Conservation (phyloP, 371 early-diverging fungal species). For the Blakeslea trispora region DNA sequence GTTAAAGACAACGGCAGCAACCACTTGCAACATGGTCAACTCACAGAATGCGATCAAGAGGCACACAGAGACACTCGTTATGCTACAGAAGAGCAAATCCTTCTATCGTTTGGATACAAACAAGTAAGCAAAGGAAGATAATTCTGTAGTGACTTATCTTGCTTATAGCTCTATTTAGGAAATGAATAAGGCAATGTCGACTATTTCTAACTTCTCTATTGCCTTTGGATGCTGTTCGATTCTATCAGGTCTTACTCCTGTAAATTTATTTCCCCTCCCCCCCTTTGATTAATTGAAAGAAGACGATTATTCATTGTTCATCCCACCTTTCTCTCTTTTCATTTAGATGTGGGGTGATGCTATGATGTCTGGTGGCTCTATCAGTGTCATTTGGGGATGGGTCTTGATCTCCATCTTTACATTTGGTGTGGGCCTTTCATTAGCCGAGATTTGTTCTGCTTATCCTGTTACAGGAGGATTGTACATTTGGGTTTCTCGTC, state of each 20-base stretch:
- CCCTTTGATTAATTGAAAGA: neutral
- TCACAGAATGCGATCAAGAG: constrained; percentile 17
- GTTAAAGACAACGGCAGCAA: constrained; percentile 21
- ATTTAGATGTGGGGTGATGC: constrained; percentile 56
- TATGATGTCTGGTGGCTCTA: constrained; percentile 69
- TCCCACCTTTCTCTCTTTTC: neutral
- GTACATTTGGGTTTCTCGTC: constrained; percentile 62
- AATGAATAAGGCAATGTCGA: constrained; percentile 65
- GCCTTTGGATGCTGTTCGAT: constrained; percentile 66
- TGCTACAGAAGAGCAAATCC: constrained; percentile 46
- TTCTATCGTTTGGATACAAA: constrained; percentile 61
- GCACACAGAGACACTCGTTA: constrained; percentile 29
- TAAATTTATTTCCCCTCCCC: too few relatives aligned
- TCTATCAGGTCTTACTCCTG: constrained; percentile 61
- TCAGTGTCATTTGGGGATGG: constrained; percentile 74
- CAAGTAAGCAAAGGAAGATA: constrained; percentile 35
- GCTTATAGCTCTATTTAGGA: constrained; percentile 36
- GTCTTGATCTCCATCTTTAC: constrained; percentile 63
- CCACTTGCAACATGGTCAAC: constrained; percentile 1
- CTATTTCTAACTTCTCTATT: constrained; percentile 65
- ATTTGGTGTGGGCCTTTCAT: constrained; percentile 62
- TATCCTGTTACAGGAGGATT: constrained; percentile 69
- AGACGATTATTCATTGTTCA: neutral
- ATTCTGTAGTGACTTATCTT: constrained; percentile 6
- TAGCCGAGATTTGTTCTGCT: constrained; percentile 78